These are phyloP conservation scores for Pichia sp. DNA, from an alignment of 1,139 yeast species.

Conservation along the genomic window DNA sequence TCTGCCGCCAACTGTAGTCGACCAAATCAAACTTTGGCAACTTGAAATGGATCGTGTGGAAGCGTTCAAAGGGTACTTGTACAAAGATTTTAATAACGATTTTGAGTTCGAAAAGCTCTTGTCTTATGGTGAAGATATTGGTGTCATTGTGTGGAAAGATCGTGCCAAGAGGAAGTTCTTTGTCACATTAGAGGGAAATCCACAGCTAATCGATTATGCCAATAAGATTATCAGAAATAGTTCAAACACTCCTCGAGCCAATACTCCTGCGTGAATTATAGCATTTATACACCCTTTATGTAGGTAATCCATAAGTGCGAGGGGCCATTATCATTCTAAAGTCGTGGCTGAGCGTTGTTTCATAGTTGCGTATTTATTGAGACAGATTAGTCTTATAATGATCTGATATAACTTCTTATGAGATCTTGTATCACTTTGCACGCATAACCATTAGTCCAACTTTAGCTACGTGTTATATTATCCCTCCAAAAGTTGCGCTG, in stretches of 20 bases:
- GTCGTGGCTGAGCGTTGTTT: no score
- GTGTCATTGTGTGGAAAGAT: constrained; percentile 83
- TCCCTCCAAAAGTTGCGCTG: no score
- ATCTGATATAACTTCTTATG: no score
- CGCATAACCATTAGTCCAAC: no score
- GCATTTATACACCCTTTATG: no score
- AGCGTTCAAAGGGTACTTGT: constrained; percentile 80
- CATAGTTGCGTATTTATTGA: no score
- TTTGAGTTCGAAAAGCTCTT: constrained; percentile 69
- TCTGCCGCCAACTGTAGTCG: constrained; percentile 92
- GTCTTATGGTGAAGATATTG: constrained; percentile 82
- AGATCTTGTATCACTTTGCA: no score
- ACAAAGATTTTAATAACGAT: constrained; percentile 74
- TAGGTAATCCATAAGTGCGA: no score
- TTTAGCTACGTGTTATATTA: no score
- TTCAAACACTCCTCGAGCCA: constrained; percentile 11
- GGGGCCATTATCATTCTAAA: no score
- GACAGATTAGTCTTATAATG: no score
- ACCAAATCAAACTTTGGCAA: constrained; percentile 95
- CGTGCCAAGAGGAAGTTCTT: constrained; percentile 62
- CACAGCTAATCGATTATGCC: constrained; percentile 82
- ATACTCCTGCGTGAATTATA: constrained; percentile 12
- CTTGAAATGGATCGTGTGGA: constrained; percentile 88
- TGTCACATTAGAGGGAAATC: constrained; percentile 79
- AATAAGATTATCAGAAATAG: constrained; percentile 44